A percentile compares a stretch with the other conserved stretches of the same genome.
phyloP scores from a whole-genome alignment of 2,329 filamentous ascomycete species.

The Paracorniculantispora psalliotae region DNA sequence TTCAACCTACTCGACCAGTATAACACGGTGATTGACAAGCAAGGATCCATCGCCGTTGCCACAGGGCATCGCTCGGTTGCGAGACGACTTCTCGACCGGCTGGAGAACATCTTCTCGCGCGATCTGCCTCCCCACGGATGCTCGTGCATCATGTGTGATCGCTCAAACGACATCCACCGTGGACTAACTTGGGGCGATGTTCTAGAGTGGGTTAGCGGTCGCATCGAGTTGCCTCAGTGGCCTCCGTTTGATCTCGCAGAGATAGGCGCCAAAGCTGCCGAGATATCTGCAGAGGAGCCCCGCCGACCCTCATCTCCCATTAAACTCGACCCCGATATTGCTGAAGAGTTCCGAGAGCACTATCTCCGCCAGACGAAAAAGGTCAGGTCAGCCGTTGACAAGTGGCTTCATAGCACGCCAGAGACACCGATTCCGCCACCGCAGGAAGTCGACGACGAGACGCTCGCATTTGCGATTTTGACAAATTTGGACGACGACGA shows the following conservation, averaged over 20 bases:
- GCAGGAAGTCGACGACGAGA: conserved; percentile 90
- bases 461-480: conserved; percentile 85
- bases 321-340: conserved; percentile 87
- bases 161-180: conserved; percentile 53
- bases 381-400: conserved; percentile 84
- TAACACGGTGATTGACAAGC: conserved; percentile 70
- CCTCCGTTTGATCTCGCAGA: conserved; percentile 75
- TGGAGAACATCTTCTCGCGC: conserved; percentile 90
- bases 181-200: conserved; percentile 95
- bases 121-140: conserved; percentile 88
- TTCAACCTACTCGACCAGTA: conserved; percentile 83
- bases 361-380: conserved; percentile 90
- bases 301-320: conserved; percentile 56
- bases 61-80: conserved; percentile 96
- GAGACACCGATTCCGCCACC: conserved; percentile 70
- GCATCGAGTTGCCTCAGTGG: conserved; percentile 81
- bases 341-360: conserved; percentile 87
- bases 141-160: conserved; percentile 75
- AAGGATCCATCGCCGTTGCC: conserved; percentile 87
- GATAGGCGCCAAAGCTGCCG: conserved; percentile 56
- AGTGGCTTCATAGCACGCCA: conserved; percentile 78
- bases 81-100: conserved; percentile 76
- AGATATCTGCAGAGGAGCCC: conserved; percentile 55
- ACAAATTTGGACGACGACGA: conserved; percentile 76
- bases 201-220: conserved; percentile 83